Evolutionary conservation across 139 green algal species (phyloP), one percentile per base, ranked within the genome.

Genomic region (Zygnema circumcarinatum): DNA sequence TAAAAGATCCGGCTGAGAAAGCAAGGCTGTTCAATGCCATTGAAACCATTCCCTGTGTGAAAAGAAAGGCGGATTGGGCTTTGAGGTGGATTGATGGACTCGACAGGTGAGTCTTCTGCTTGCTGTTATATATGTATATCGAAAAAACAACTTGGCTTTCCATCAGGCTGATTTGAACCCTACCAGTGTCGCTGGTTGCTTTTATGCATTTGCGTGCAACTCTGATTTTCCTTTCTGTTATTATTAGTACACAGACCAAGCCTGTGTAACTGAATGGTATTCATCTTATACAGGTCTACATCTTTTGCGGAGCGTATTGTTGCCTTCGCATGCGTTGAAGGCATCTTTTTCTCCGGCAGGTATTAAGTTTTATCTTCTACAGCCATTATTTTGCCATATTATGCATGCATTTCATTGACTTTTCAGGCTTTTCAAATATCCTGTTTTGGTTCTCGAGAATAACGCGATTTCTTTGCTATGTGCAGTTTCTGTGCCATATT

Each of bases 41-140:
- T 36, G 92, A 98, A n/a, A 98, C 92, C 1, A 92, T 99, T 20
- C 94, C 94, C 25, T 94, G 93, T 38, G 94, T 99, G 25, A 92
- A 94, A 84, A 96, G 94, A 89, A 99, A 99, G 94, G 96, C 97
- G 0, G 92, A 98, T 33, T 99, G 97, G 97, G 97, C 97, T 0
- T 67, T 99, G 29, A 96, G 95, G 87, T 99, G 97, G 97, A 99
- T 99, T 76, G 85, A 81, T 11, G 73, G 83, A 38, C 25, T 54
- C 33, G 38, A 56, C 62, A 94, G 72, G 83, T 88, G 31, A 88
- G 83, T 78, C 16, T 31, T 36, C 47, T 93, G 93, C 40, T 32
- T 95, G 35, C 2, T 32, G n/a, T 20, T 38, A 39, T 78, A 3
- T 78, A n/a, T n/a, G n/a, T n/a, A n/a, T n/a, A n/a, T n/a, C n/a